Percentiles rank a stretch among this genome's conserved stretches.
phyloP scores from a whole-genome alignment of 139 green algal genomes.

The Volvox reticuliferus region DNA sequence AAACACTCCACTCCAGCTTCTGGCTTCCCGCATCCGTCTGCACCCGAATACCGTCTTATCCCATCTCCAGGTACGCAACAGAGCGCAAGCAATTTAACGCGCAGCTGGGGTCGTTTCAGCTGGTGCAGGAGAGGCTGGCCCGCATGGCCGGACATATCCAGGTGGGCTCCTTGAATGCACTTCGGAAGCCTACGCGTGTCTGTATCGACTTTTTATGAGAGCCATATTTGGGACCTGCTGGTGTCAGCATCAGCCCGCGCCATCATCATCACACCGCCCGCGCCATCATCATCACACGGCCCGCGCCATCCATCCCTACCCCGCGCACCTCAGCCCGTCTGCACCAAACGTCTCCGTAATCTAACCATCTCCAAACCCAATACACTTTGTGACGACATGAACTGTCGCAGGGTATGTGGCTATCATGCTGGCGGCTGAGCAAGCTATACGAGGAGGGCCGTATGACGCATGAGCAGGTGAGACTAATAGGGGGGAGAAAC shows the following conservation, averaged over 20 bases:
- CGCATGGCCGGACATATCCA: slow-evolving; percentile 91
- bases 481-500: neutral
- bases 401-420: slow-evolving; percentile 68
- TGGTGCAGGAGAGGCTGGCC: slow-evolving; percentile 91
- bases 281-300: too few relatives aligned
- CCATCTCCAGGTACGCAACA: slow-evolving; percentile 80
- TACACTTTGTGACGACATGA: too few relatives aligned
- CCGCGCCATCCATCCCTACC: too few relatives aligned
- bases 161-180: slow-evolving; percentile 42
- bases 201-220: neutral
- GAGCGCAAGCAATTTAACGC: slow-evolving; percentile 92
- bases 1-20: too few relatives aligned
- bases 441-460: slow-evolving; percentile 87
- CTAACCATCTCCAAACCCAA: too few relatives aligned
- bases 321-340: too few relatives aligned
- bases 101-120: slow-evolving; percentile 87
- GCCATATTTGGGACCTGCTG: too few relatives aligned
- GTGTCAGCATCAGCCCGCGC: too few relatives aligned
- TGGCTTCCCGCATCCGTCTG: too few relatives aligned
- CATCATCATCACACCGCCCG: too few relatives aligned
- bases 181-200: neutral
- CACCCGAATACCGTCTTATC: too few relatives aligned
- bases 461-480: slow-evolving; percentile 81
- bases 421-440: slow-evolving; percentile 87
- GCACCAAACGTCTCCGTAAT: too few relatives aligned